These are phyloP conservation scores for Eucalyptus grandis DNA, from an alignment of 345 rosid species.

Conservation along the genomic window DNA sequence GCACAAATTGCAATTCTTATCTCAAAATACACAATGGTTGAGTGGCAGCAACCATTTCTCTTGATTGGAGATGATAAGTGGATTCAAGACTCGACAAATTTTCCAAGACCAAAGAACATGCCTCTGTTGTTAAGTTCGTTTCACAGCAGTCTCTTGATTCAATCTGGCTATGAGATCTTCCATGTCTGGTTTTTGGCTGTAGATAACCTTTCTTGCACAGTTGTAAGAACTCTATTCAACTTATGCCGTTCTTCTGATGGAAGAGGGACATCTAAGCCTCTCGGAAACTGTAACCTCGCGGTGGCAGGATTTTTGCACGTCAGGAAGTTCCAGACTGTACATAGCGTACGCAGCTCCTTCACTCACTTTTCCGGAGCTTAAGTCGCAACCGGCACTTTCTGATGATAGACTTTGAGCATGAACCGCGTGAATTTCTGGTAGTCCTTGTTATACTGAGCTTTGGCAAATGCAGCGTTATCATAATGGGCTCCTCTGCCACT, in stretches of 20 bases:
- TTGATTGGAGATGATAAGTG: not conserved
- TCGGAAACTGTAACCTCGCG: conserved; percentile 7
- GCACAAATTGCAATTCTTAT: not conserved
- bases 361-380: conserved; percentile 27
- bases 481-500: conserved; percentile 1
- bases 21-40: not conserved
- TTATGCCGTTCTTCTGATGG: conserved; percentile 55
- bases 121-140: conserved; percentile 65
- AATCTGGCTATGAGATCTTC: conserved; percentile 75
- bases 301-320: not conserved
- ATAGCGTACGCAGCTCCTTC: conserved; percentile 10
- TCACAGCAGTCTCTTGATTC: conserved; percentile 70
- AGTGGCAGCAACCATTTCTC: not conserved
- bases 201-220: conserved; percentile 47
- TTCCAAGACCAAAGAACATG: not conserved
- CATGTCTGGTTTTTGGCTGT: conserved; percentile 61
- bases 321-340: not conserved
- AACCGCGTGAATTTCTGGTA: conserved; percentile 8
- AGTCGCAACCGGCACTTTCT: conserved; percentile 32
- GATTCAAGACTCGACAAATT: not conserved
- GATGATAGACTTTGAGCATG: conserved; percentile 26
- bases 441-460: conserved; percentile 2
- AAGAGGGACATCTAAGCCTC: too few species aligned
- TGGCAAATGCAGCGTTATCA: not conserved
- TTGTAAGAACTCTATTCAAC: conserved; percentile 59